Evolutionary conservation across 208 protist species (phyloP).

Genomic region (Blechomonas ayalai): DNA sequence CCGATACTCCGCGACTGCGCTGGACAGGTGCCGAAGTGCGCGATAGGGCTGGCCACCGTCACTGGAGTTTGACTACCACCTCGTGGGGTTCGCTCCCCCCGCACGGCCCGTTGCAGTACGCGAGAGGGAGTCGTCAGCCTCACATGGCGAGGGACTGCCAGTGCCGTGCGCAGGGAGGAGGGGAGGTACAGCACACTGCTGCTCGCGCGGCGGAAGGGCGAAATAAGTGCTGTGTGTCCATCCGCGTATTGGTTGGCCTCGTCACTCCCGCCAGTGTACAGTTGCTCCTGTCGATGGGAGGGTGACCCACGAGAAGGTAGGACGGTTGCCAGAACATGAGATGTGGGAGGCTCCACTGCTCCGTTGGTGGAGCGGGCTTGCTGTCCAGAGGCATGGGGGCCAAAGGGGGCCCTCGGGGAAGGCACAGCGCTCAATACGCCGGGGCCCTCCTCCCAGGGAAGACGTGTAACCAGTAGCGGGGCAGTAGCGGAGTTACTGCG

Average conservation of each 20-base stretch:
- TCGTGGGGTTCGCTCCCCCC: no score
- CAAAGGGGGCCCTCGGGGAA: constrained; percentile 20
- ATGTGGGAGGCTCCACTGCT: not conserved
- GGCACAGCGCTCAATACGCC: constrained; percentile 40
- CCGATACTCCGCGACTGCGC: not conserved
- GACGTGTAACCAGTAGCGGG: constrained; percentile 31
- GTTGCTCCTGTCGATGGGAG: not conserved
- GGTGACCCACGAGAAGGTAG: not conserved
- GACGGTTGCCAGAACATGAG: not conserved
- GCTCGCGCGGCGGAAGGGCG: no score
- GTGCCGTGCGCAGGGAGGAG: constrained; percentile 9
- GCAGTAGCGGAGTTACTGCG: no score
- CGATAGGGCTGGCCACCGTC: not conserved
- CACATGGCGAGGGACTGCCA: constrained; percentile 18
- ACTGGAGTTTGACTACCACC: no score
- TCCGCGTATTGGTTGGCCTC: no score
- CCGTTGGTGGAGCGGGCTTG: constrained; percentile 1
- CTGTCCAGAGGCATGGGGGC: constrained; percentile 1
- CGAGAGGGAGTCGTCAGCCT: constrained; percentile 2
- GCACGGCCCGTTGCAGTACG: no score
- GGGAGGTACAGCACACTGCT: constrained; percentile 21
- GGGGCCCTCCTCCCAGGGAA: constrained; percentile 53
- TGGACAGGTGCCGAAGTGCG: not conserved
- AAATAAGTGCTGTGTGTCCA: no score
- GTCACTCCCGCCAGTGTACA: no score